phyloP scores from a whole-genome alignment of 106 monocot genomes.

The Posidonia australis region DNA sequence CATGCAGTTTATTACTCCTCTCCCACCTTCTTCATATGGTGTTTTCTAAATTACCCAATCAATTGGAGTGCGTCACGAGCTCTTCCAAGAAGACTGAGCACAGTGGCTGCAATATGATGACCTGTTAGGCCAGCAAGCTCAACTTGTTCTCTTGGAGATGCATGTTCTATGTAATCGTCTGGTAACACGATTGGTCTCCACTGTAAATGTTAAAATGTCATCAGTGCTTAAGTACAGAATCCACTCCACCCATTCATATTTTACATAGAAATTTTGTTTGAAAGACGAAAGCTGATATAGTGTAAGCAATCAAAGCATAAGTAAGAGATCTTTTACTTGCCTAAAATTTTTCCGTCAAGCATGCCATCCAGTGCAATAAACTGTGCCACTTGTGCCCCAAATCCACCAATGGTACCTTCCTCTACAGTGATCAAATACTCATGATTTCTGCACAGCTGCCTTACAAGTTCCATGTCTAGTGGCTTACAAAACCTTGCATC shows the following conservation, averaged over 20 bases:
- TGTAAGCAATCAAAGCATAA: too few species aligned
- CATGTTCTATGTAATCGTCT: conserved; percentile 53
- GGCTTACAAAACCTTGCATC: conserved; percentile 91
- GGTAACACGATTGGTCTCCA: conserved; percentile 69
- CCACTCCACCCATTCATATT: too few species aligned
- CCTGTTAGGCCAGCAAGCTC: conserved; percentile 60
- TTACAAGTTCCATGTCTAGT: conserved; percentile 61
- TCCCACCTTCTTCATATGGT: not conserved
- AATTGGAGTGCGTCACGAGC: conserved; percentile 56
- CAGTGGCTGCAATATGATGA: conserved; percentile 66
- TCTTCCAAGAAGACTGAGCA: conserved; percentile 54
- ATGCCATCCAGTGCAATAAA: conserved; percentile 70
- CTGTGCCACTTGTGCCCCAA: conserved; percentile 73
- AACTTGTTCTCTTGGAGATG: conserved; percentile 44
- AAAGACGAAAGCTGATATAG: too few species aligned
- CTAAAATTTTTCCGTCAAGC: too few species aligned
- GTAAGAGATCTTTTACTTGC: too few species aligned
- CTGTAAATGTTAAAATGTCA: too few species aligned
- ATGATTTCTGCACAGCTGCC: conserved; percentile 51
- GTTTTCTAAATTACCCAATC: conserved; percentile 17
- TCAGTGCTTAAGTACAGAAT: too few species aligned
- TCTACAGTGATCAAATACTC: conserved; percentile 61
- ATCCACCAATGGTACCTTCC: conserved; percentile 71
- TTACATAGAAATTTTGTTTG: too few species aligned
- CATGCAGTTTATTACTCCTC: not conserved